phyloP scores from a whole-genome alignment of 208 protist species.

The Herpetomonas tarakana region DNA sequence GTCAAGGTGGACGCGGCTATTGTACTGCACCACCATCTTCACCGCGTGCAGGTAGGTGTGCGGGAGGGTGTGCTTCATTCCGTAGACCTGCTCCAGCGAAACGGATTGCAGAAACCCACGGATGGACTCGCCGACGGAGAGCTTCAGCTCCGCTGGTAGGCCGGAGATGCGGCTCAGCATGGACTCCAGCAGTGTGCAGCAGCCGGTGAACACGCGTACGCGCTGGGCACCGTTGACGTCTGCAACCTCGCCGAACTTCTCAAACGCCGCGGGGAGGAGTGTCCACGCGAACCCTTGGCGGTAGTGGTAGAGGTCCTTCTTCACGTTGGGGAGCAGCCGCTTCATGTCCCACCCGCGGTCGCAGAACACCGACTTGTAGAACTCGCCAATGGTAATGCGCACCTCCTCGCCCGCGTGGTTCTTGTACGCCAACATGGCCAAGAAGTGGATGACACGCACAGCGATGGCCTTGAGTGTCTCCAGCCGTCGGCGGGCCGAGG shows the following conservation, averaged over 20 bases:
- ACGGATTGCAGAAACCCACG: constrained; percentile 61
- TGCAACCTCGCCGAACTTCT: constrained; percentile 74
- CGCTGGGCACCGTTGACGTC: constrained; percentile 63
- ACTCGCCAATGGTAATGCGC: constrained; percentile 72
- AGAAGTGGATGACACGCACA: constrained; percentile 79
- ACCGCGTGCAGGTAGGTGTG: constrained; percentile 79
- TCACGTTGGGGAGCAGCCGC: constrained; percentile 54
- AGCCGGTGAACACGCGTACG: constrained; percentile 65
- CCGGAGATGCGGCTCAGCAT: constrained; percentile 79
- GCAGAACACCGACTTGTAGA: constrained; percentile 90
- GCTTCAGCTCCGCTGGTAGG: constrained; percentile 53
- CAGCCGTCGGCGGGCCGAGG: constrained; percentile 56
- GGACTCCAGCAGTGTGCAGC: constrained; percentile 69
- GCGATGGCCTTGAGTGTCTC: constrained; percentile 54
- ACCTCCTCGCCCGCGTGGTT: constrained; percentile 85
- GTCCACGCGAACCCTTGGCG: constrained; percentile 86
- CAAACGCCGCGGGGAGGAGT: constrained; percentile 60
- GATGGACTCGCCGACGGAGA: constrained; percentile 36
- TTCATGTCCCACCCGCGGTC: constrained; percentile 88
- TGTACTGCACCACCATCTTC: constrained; percentile 86
- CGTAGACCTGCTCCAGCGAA: constrained; percentile 52
- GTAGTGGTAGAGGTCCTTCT: constrained; percentile 86
- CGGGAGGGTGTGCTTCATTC: constrained; percentile 82
- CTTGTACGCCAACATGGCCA: constrained; percentile 82
- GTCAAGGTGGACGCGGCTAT: constrained; percentile 74